Conservation (phyloP, 2,329 filamentous ascomycete species). For the Aspergillus quadrilineatus region DNA sequence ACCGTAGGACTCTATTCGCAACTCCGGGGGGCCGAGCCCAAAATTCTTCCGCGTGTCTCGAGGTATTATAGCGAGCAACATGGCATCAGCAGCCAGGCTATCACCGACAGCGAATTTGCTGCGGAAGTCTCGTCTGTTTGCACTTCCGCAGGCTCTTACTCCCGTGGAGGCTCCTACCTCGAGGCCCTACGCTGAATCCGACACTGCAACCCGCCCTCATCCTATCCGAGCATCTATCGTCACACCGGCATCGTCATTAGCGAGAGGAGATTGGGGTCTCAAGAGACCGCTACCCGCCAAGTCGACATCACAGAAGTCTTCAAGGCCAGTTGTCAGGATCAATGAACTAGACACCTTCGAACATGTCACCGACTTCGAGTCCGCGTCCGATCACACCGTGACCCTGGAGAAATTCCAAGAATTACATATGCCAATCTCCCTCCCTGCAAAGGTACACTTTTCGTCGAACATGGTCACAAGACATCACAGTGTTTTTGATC, state of each 20-base stretch:
- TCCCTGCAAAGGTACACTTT: slow-evolving; percentile 40
- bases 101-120: slow-evolving; percentile 69
- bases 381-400: slow-evolving; percentile 75
- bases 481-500: slow-evolving; percentile 44
- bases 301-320: slow-evolving; percentile 67
- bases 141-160: slow-evolving; percentile 74
- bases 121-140: slow-evolving; percentile 85
- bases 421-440: slow-evolving; percentile 69
- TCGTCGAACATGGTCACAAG: slow-evolving; percentile 27
- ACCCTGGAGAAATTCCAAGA: slow-evolving; percentile 85
- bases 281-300: slow-evolving; percentile 79
- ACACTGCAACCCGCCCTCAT: slow-evolving; percentile 70
- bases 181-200: slow-evolving; percentile 54
- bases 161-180: slow-evolving; percentile 54
- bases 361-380: slow-evolving; percentile 84
- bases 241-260: slow-evolving; percentile 69
- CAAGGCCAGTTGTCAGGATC: slow-evolving; percentile 72
- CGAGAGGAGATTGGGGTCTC: slow-evolving; percentile 85
- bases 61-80: slow-evolving; percentile 31
- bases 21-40: slow-evolving; percentile 19
- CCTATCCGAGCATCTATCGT: slow-evolving; percentile 83
- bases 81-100: slow-evolving; percentile 44
- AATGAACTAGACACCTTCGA: slow-evolving; percentile 79
- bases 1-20: slow-evolving; percentile 28
- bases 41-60: slow-evolving; percentile 32